These are phyloP conservation scores for Fusarium sublunatum DNA, from an alignment of 2,329 filamentous ascomycete genomes.

Conservation along the genomic window DNA sequence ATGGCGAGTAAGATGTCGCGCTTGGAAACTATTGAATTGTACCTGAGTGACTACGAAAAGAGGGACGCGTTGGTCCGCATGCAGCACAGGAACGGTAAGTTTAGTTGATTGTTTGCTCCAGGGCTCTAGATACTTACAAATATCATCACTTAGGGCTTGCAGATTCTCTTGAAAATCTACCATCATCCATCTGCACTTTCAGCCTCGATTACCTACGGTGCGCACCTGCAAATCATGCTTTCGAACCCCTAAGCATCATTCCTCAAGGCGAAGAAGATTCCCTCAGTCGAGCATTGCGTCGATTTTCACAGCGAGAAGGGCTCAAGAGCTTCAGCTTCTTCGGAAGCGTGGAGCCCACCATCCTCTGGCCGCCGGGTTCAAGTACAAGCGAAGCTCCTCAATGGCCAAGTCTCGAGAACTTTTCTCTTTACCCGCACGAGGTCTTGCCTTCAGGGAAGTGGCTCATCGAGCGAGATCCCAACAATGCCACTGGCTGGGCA, in stretches of 20 bases:
- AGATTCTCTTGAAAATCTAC: neutral
- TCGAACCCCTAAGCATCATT: neutral
- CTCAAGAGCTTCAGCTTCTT: neutral
- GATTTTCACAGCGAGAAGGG: slow-evolving; percentile 7
- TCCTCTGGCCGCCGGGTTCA: slow-evolving; percentile 13
- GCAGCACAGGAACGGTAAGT: neutral
- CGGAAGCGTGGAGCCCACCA: slow-evolving; percentile 1
- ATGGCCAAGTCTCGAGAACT: slow-evolving; percentile 14
- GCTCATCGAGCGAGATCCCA: too few relatives aligned
- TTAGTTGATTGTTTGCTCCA: neutral
- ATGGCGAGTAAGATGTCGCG: slow-evolving; percentile 13
- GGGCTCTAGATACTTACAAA: neutral
- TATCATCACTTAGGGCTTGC: neutral
- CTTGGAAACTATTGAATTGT: neutral
- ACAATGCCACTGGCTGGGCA: too few relatives aligned
- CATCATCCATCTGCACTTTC: neutral
- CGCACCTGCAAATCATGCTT: neutral
- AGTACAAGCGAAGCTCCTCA: neutral
- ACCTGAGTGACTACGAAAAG: neutral
- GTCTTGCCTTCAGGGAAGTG: neutral
- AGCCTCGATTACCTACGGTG: rapidly evolving
- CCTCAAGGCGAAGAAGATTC: neutral
- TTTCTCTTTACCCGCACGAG: neutral
- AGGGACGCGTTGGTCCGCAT: neutral
- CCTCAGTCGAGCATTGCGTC: neutral